A percentile compares a stretch with the other conserved stretches of the same genome.
These are phyloP conservation scores for Aspergillus vadensis DNA, from an alignment of 2,329 filamentous ascomycete species.

Conservation along the genomic window DNA sequence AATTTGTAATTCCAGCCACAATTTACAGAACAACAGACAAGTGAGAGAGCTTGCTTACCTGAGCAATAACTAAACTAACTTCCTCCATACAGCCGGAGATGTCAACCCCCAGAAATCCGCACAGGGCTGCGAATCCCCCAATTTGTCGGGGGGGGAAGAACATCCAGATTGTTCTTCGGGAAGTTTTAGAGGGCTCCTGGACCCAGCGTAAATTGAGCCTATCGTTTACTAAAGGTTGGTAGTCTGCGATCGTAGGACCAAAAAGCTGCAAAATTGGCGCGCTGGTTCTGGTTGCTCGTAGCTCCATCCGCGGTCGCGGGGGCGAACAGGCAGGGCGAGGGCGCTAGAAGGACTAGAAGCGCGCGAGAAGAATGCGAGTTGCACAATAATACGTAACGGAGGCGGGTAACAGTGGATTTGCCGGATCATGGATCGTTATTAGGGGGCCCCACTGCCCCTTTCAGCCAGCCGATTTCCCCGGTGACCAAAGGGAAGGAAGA, in stretches of 20 bases:
- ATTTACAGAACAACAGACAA: not conserved
- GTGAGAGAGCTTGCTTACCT: not conserved
- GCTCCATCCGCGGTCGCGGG: slow-evolving; percentile 12
- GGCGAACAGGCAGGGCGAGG: slow-evolving; percentile 16
- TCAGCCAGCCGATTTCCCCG: slow-evolving; percentile 20
- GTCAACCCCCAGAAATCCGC: slow-evolving; percentile 7
- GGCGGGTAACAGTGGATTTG: slow-evolving; percentile 23
- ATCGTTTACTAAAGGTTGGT: not conserved
- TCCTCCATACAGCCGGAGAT: not conserved
- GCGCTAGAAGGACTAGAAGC: slow-evolving; percentile 28
- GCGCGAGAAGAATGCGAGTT: slow-evolving; percentile 24
- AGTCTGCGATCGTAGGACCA: slow-evolving; percentile 11
- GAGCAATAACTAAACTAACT: not conserved
- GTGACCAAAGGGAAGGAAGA: slow-evolving; percentile 12
- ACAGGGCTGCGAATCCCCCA: slow-evolving; percentile 1
- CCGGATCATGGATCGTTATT: slow-evolving; percentile 22
- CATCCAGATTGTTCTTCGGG: not conserved
- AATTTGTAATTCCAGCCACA: not conserved
- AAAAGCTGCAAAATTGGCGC: slow-evolving; percentile 5
- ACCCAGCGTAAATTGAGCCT: not conserved
- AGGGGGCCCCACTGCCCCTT: slow-evolving; percentile 21
- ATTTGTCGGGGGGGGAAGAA: not conserved
- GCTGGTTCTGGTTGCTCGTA: slow-evolving; percentile 9
- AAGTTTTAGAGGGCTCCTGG: not conserved
- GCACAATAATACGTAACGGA: slow-evolving; percentile 24